Conservation (phyloP, 352 stramenopile species). For the Pythium sp. region DNA sequence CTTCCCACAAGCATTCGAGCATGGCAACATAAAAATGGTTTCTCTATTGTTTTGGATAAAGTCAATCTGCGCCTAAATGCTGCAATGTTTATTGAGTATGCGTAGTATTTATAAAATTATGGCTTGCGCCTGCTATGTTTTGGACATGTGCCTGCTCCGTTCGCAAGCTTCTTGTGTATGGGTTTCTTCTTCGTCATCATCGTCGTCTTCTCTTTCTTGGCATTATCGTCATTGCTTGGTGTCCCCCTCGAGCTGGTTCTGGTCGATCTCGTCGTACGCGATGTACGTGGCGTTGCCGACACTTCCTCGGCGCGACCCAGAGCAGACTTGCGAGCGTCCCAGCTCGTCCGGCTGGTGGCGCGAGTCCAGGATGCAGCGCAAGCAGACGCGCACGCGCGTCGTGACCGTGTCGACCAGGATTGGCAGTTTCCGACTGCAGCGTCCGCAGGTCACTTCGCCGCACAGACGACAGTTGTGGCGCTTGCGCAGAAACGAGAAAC, state of each 20-base stretch:
- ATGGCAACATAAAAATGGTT: background rate
- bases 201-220: background rate
- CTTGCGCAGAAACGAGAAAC: constrained; percentile 76
- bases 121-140: background rate
- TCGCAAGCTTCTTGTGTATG: constrained; percentile 5
- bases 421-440: constrained; percentile 71
- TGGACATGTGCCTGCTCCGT: constrained; percentile 7
- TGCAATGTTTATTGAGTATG: background rate
- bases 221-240: background rate
- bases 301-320: constrained; percentile 25
- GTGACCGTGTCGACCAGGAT: constrained; percentile 60
- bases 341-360: constrained; percentile 58
- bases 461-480: constrained; percentile 77
- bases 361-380: constrained; percentile 74
- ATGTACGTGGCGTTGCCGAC: constrained; percentile 66
- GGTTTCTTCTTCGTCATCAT: background rate
- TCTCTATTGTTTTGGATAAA: constrained; percentile 3
- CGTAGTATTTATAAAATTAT: constrained; percentile 6
- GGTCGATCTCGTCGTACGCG: constrained; percentile 54
- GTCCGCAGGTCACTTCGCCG: constrained; percentile 61
- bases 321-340: constrained; percentile 27
- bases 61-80: background rate
- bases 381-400: constrained; percentile 68
- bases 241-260: background rate
- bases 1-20: too few relatives aligned